A percentile compares a stretch with the other conserved stretches of the same genome.
Evolutionary conservation across 495 filamentous ascomycete genomes (phyloP).

Genomic region (Daldinia loculata): DNA sequence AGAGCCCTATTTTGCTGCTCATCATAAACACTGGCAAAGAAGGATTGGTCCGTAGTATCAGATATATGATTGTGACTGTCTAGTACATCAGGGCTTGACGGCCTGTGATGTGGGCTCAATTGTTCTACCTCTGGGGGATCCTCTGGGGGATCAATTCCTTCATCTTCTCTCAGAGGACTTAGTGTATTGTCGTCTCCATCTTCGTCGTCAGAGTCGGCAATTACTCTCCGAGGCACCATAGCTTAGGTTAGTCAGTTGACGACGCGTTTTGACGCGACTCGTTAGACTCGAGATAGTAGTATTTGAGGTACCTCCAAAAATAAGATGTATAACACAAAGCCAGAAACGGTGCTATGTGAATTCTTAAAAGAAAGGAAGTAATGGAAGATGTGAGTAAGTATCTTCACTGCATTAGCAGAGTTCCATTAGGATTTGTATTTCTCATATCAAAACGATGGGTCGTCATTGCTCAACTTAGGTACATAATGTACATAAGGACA

Average conservation of each 20-base stretch:
- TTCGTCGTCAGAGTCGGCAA: constrained; percentile 47
- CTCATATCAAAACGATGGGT: neutral
- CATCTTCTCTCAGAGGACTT: constrained; percentile 21
- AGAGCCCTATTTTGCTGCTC: constrained; percentile 36
- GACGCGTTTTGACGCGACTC: constrained; percentile 36
- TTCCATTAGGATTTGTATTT: neutral
- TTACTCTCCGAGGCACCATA: constrained; percentile 41
- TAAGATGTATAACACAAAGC: neutral
- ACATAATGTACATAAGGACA: neutral
- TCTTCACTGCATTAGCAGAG: neutral
- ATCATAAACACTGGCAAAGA: constrained; percentile 41
- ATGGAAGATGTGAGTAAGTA: neutral
- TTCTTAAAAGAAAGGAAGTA: neutral
- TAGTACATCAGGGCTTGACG: constrained; percentile 9
- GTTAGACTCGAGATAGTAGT: neutral
- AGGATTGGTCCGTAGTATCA: constrained; percentile 37
- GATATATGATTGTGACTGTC: constrained; percentile 24
- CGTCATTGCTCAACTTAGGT: neutral
- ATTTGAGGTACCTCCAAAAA: neutral
- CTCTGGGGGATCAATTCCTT: constrained; percentile 24
- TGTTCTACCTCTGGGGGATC: constrained; percentile 39
- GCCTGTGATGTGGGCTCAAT: constrained; percentile 35
- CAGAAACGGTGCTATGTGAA: neutral
- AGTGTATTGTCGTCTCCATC: constrained; percentile 37
- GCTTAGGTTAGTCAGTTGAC: constrained; percentile 12